Conservation (phyloP, 352 stramenopile species). For the Globisporangium yorkense region DNA sequence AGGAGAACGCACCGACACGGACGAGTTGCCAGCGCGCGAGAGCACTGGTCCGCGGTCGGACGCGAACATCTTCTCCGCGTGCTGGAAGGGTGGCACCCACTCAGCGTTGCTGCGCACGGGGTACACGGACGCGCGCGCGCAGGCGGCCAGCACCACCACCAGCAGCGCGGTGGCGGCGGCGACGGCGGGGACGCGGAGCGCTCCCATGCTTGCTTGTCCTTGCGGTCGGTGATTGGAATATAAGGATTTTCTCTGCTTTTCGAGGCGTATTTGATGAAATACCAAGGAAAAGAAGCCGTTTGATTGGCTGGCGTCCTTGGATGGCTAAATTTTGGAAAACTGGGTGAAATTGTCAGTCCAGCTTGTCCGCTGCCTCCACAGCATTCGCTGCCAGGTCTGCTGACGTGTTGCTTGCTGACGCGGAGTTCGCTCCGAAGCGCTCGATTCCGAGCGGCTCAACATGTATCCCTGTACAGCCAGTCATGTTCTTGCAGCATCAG, state of each 20-base stretch:
- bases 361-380: no score
- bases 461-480: no score
- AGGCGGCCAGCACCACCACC: not conserved
- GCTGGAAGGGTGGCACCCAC: slow-evolving; percentile 78
- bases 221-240: not conserved
- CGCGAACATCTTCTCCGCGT: slow-evolving; percentile 84
- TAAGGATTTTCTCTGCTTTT: not conserved
- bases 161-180: not conserved
- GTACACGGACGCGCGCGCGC: slow-evolving; percentile 53
- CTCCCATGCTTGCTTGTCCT: not conserved
- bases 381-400: no score
- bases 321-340: no score
- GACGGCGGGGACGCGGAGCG: not conserved
- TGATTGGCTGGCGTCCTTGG: not conserved
- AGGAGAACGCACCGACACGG: slow-evolving; percentile 34
- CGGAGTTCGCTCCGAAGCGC: no score
- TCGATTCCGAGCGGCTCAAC: no score
- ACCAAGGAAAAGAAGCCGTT: not conserved
- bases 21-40: slow-evolving; percentile 54
- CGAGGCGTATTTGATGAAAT: not conserved
- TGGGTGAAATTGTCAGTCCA: no score
- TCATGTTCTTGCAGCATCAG: no score
- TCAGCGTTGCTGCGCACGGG: slow-evolving; percentile 47
- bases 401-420: no score
- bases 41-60: slow-evolving; percentile 65